Base-by-base conservation (phyloP, 345 rosid genomes). In the Eucalyptus fibrosa region DNA sequence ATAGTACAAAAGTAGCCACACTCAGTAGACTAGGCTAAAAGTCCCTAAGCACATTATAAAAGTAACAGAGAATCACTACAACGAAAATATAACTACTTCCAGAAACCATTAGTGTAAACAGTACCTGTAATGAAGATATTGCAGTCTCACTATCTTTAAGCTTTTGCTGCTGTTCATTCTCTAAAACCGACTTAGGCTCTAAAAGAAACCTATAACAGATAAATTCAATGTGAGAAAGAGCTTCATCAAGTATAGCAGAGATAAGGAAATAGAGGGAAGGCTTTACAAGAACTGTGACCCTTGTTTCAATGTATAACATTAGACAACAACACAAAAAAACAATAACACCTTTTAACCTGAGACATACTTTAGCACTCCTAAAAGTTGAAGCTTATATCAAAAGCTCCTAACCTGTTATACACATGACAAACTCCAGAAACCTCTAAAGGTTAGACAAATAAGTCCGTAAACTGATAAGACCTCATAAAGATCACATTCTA, bases 141-240 rank as follows among this genome's bases (percentile, higher is more conserved):
- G 98, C 96, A 91, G 97, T 88, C 90, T 98, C 99, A 80, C 97
- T 95, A 90, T 96, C 99, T 93, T 96, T 96, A 80, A 93, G 92
- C 94, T 97, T 98, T 90, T 94, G 95, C 90, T 97, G 97, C 90
- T 97, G 99, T 90, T 97, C 99, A 90, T 87, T 91, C 93, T 92
- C 91, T 85, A 98, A 91, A 86, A 92, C 90, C 15, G 93, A 77
- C 91, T 93, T 97, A 24, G 99, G 97, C 95, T 97, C 99, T 91
- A 97, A 93, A 51, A 96, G 93, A 93, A 98, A 98, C 96, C 99
- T 96, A 96, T 60, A 90, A 88, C 89, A 88, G 45, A 93, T 87
- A 77, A 26, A 28, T 42, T 40, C 44, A 37, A 40, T 11, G 8
- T 77, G 47, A 77, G 85, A 21, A 77, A 77, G 28, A 77, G 83